Base-by-base conservation (phyloP, 2,329 filamentous ascomycete species). In the Apiospora marii region DNA sequence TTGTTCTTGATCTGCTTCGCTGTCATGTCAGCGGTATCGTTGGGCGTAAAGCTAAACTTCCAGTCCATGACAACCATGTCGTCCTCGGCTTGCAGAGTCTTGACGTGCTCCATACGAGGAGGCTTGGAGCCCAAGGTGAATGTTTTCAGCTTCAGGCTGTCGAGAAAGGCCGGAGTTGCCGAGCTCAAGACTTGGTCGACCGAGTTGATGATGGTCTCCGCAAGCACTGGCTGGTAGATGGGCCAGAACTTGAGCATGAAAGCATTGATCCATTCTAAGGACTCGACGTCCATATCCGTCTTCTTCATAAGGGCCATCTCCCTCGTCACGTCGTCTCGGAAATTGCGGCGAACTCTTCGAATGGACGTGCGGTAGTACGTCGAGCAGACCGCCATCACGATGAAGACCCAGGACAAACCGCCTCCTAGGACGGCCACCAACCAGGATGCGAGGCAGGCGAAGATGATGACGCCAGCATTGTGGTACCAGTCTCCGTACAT, bases 241-340 rank as follows among this genome's bases (percentile, higher is more conserved):
- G 96, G 96, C 96, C 96, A 99, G 85, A 99, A 99, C 82, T 99
- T 99, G 84, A 97, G 91, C 78, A 99, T 82, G 85, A 99, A 99
- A 78, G 94, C 97, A 87, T 99, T 99, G 83, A 99, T 98, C 96
- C 96, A 99, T 83, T 99, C 96, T 68, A 99, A 87, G 72, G 93
- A 96, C 84, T 99, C 96, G 37, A 91, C 91, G 77, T 99, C 96
- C 12, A 92, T 96, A 78, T 98, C 96, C 71, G 99, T 86, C 78
- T 89, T 93, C 82, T 92, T 92, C 83, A 70, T 70, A 19, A 98
- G 93, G 16, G 93, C 92, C 87, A 98, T 88, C 82, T 98, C 95
- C 71, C 96, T 92, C 73, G 92, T 92, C 76, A 99, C 90, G 80
- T 99, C 96, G 83, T 99, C 96, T 73, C 96, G 92, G 83, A 98